Base-by-base conservation (phyloP, 2,329 filamentous ascomycete genomes). In the Diaporthe citriasiana region DNA sequence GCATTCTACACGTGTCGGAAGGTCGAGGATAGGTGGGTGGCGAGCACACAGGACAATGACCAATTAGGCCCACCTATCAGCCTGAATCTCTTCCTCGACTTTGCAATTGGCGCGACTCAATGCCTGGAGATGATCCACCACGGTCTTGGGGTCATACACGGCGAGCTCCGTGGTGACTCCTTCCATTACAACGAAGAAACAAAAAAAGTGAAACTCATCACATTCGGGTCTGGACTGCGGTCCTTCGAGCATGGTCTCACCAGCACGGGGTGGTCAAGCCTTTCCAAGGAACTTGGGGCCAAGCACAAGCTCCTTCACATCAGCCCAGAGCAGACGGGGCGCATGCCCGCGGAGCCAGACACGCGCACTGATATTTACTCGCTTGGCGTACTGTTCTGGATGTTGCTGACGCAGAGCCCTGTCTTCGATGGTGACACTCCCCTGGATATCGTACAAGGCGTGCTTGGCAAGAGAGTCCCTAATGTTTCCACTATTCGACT, bases 281-380 rank as follows among this genome's bases (percentile, higher is more conserved):
- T 98, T 13, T 96, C 94, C 17, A 93, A 93, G 74, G 94, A 98
- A 81, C 84, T 95, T 10, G 95, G 95, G 2, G 94, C 95, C 53
- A 95, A 95, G 83, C 93, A 95, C 80, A 98, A 97, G 83, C 87
- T 98, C 27, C 91, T 95, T 69, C 98, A 95, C 80, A 97, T 98
- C 80, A 96, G 95, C 60, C 95, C 96, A 0, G 96, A 98, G 81
- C 96, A 98, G 85, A 98, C 96, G 3, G 96, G 96, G 19, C 92
- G 96, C 27, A 93, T 98, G 89, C 94, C 95, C 3, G 95, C 94
- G 4, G 95, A 98, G 82, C 96, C 96, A 1, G 96, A 98, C 83
- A 94, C 90, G 56, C 90, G 96, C 53, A 98, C 96, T 22, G 96
- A 98, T 82, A 97, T 98, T 42, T 98, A 98, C 84, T 95, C 94